phyloP scores from a whole-genome alignment of 1,284 basidiomycete species.

The Austroboletus novae-zelandiae region DNA sequence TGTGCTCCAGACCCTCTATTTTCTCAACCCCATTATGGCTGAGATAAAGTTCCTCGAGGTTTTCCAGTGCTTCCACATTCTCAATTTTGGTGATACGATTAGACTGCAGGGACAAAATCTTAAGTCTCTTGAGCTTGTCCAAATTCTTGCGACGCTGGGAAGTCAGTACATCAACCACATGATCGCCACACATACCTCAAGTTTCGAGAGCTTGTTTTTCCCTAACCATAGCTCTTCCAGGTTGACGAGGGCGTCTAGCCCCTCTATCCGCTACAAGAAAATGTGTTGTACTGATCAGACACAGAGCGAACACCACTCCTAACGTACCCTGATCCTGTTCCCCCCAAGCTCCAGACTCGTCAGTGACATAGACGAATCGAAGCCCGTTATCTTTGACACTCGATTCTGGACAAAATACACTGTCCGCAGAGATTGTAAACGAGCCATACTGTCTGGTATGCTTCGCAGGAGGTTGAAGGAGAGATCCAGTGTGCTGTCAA shows the following conservation, averaged over 20 bases:
- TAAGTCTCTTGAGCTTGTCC: conserved; percentile 63
- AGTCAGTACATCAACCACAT: neutral
- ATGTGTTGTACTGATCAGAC: neutral
- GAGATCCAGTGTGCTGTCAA: conserved; percentile 76
- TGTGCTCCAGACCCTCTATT: conserved; percentile 85
- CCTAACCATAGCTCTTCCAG: conserved; percentile 95
- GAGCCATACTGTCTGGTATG: conserved; percentile 14
- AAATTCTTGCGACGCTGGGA: conserved; percentile 47
- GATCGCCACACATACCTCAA: conserved; percentile 53
- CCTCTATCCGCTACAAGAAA: conserved; percentile 74
- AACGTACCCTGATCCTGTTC: conserved; percentile 71
- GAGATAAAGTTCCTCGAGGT: conserved; percentile 89
- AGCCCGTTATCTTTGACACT: conserved; percentile 75
- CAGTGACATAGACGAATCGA: conserved; percentile 47
- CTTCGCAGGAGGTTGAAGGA: conserved; percentile 71
- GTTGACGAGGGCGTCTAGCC: conserved; percentile 77
- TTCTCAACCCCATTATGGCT: conserved; percentile 89
- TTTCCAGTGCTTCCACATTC: conserved; percentile 67
- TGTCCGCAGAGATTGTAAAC: conserved; percentile 65
- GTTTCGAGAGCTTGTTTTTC: conserved; percentile 92
- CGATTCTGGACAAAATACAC: conserved; percentile 97
- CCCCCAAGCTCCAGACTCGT: neutral
- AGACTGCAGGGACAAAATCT: conserved; percentile 86
- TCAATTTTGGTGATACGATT: conserved; percentile 92
- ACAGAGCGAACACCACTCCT: conserved; percentile 4